Base-by-base conservation (phyloP, 306 rosid species). In the Canavalia ensiformis region DNA sequence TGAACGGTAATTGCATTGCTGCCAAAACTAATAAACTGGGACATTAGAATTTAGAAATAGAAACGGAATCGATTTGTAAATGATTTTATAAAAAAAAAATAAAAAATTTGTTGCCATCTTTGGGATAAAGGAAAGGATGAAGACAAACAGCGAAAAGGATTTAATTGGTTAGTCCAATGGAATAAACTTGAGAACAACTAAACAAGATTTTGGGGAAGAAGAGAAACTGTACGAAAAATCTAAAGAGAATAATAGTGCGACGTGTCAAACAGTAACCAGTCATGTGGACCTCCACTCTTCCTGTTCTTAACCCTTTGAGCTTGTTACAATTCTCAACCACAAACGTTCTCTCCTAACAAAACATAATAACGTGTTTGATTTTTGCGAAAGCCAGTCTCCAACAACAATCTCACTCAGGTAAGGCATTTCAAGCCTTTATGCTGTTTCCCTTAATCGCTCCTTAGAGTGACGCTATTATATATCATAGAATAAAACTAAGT, bases 181-280 rank as follows among this genome's bases (percentile, higher is more conserved):
- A 44, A 68, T 68, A 68, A 44, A 68, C 45, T 28, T 68, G 73
- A 68, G 73, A 68, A 68, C 73, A 68, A 68, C 73, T 45, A 25
- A 68, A 68, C 72, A 44, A 62, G 13, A 64, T 64, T 13, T 37
- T 64, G 49, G 37, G 13, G 31, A 60, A 8, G 67, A 33, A 5
- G 58, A 56, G 30, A 37, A 58, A 58, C 1, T 1, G 68, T 33
- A 33, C 9, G 28, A 62, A 13, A 37, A 63, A 13, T 12, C 10
- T 63, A 51, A 18, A 44, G 42, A 34, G 52, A 42, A 42, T 67
- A 42, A 67, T 46, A 65, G n/a, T 44, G 4, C 37, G 2, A 44
- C 25, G 18, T 67, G 72, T 66, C 51, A 49, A 66, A 66, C 41
- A 18, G 33, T 18, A 66, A 12, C 35, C 72, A 39, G 51, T 66